Evolutionary conservation across 768 basidiomycete species (phyloP).

Genomic region (Termitomyces sp.): DNA sequence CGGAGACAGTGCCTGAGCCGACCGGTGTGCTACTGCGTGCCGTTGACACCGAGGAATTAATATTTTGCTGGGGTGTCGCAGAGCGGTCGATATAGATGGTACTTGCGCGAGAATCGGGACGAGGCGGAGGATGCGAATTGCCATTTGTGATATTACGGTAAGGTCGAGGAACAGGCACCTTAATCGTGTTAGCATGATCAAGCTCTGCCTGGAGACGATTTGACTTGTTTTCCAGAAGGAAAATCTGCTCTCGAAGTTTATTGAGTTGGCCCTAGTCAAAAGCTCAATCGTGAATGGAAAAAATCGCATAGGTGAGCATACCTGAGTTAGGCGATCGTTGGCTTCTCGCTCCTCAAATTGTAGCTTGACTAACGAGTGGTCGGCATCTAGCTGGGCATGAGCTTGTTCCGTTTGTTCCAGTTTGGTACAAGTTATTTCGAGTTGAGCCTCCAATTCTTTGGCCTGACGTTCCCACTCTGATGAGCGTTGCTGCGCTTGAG

Average conservation of each 20-base stretch:
- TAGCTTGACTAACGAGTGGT: constrained; percentile 58
- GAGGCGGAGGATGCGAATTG: constrained; percentile 39
- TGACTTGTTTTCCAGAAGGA: constrained; percentile 54
- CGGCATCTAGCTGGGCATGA: constrained; percentile 61
- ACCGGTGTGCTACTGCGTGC: constrained; percentile 38
- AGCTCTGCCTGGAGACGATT: constrained; percentile 54
- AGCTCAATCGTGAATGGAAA: not conserved
- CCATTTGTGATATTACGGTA: constrained; percentile 38
- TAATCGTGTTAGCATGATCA: constrained; percentile 35
- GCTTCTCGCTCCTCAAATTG: constrained; percentile 77
- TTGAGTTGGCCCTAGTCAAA: constrained; percentile 58
- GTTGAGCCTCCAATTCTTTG: constrained; percentile 59
- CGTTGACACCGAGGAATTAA: constrained; percentile 26
- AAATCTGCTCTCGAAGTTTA: constrained; percentile 62
- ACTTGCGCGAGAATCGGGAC: constrained; percentile 75
- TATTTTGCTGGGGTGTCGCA: constrained; percentile 41
- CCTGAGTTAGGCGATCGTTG: constrained; percentile 62
- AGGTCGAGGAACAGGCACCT: constrained; percentile 24
- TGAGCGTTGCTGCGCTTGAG: constrained; percentile 71
- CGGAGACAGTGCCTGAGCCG: constrained; percentile 51
- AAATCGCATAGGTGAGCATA: constrained; percentile 21
- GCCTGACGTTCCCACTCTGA: constrained; percentile 79
- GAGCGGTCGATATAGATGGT: constrained; percentile 49
- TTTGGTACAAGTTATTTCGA: constrained; percentile 53
- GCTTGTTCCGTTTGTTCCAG: constrained; percentile 65